These are phyloP conservation scores for Lichtheimia ramosa DNA, from an alignment of 371 early-diverging fungal genomes.

Conservation along the genomic window DNA sequence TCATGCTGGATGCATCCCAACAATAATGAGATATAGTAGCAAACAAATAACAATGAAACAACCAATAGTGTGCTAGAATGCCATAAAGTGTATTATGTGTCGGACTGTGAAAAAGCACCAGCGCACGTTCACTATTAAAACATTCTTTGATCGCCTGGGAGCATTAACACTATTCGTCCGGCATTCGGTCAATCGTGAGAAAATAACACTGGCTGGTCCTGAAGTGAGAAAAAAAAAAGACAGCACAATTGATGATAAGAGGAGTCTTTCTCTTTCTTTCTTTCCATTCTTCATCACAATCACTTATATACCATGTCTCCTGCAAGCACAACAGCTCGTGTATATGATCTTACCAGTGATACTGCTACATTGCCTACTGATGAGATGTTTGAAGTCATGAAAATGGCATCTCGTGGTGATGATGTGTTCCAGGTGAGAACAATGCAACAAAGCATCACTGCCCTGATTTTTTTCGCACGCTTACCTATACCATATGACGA, in stretches of 20 bases:
- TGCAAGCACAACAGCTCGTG: constrained; percentile 7
- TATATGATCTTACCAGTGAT: constrained; percentile 61
- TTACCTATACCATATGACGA: background rate
- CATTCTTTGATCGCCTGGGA: background rate
- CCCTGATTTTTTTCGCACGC: background rate
- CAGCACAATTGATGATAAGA: too few species aligned
- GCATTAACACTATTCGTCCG: background rate
- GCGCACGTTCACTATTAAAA: background rate
- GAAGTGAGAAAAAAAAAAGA: too few species aligned
- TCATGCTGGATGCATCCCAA: too few species aligned
- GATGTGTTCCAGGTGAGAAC: constrained; percentile 76
- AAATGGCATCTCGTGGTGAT: constrained; percentile 75
- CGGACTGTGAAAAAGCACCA: background rate
- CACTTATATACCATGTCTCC: constrained; percentile 6
- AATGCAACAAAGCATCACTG: background rate
- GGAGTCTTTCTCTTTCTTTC: too few species aligned
- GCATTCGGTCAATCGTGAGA: too few species aligned
- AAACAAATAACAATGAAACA: too few species aligned
- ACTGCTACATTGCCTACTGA: constrained; percentile 83
- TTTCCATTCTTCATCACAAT: background rate
- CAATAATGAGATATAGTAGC: too few species aligned
- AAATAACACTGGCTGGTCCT: too few species aligned
- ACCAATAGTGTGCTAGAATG: too few species aligned
- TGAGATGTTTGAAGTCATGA: constrained; percentile 83
- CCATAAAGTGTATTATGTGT: too few species aligned